These are phyloP conservation scores for Aureobasidium musti DNA, from an alignment of 2,329 filamentous ascomycete genomes.

Conservation along the genomic window DNA sequence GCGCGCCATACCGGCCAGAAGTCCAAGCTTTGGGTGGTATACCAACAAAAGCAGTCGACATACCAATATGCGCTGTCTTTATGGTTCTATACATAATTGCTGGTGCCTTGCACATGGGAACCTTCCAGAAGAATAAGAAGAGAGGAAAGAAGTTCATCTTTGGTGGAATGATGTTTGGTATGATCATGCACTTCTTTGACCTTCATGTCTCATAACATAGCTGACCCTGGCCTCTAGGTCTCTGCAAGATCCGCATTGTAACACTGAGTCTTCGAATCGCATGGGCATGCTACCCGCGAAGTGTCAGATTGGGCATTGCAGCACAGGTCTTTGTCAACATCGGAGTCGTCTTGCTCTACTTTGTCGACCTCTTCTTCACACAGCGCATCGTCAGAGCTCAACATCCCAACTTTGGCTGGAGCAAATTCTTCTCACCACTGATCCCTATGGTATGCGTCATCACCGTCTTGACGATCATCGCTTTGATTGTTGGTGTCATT, in stretches of 20 bases:
- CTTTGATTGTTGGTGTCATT: slow-evolving; percentile 66
- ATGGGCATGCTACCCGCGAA: slow-evolving; percentile 53
- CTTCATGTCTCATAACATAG: slow-evolving; percentile 56
- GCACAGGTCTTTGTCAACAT: slow-evolving; percentile 71
- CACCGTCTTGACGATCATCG: slow-evolving; percentile 62
- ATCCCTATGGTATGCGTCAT: slow-evolving; percentile 63
- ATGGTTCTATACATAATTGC: slow-evolving; percentile 58
- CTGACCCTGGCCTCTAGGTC: slow-evolving; percentile 49
- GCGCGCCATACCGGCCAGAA: slow-evolving; percentile 30
- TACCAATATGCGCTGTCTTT: slow-evolving; percentile 65
- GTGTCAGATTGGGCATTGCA: slow-evolving; percentile 55
- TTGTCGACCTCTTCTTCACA: slow-evolving; percentile 75
- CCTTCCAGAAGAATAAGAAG: slow-evolving; percentile 57
- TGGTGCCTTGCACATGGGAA: slow-evolving; percentile 60
- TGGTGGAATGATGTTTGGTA: slow-evolving; percentile 56
- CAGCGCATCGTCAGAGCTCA: slow-evolving; percentile 74
- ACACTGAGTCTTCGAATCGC: slow-evolving; percentile 56
- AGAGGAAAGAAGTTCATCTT: slow-evolving; percentile 61
- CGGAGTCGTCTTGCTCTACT: slow-evolving; percentile 72
- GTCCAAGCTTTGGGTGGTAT: slow-evolving; percentile 58
- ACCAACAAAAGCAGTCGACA: slow-evolving; percentile 61
- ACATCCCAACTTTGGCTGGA: slow-evolving; percentile 72
- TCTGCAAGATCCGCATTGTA: slow-evolving; percentile 53
- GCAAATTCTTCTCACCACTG: slow-evolving; percentile 50
- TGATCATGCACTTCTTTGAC: slow-evolving; percentile 37